These are phyloP conservation scores for Aureobasidium sp. DNA, from an alignment of 2,329 filamentous ascomycete species.

Conservation along the genomic window DNA sequence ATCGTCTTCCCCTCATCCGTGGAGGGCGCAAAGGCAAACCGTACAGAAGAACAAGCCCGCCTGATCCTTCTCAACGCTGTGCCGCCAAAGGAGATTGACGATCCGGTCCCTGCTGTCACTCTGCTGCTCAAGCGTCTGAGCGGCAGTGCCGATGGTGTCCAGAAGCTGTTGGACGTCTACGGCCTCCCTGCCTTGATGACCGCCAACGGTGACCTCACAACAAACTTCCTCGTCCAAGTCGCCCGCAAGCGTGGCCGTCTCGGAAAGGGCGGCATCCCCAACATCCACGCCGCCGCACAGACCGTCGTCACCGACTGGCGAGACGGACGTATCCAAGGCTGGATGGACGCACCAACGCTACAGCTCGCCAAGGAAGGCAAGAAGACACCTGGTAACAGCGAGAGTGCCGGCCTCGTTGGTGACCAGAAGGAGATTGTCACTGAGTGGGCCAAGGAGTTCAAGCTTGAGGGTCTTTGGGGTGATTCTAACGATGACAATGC, in stretches of 20 bases:
- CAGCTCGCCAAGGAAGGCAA: slow-evolving; percentile 12
- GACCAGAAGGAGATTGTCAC: slow-evolving; percentile 20
- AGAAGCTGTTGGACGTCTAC: slow-evolving; percentile 77
- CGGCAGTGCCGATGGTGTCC: slow-evolving; percentile 62
- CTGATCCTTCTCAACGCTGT: slow-evolving; percentile 85
- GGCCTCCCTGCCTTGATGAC: slow-evolving; percentile 70
- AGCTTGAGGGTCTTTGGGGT: slow-evolving; percentile 79
- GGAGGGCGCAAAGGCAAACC: slow-evolving; percentile 37
- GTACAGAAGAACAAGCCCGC: slow-evolving; percentile 64
- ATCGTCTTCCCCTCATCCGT: slow-evolving; percentile 76
- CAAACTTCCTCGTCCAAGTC: slow-evolving; percentile 89
- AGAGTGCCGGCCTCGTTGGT: slow-evolving; percentile 14
- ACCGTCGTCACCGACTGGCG: slow-evolving; percentile 80
- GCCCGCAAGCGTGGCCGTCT: slow-evolving; percentile 86
- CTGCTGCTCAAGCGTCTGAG: slow-evolving; percentile 78
- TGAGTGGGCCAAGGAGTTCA: slow-evolving; percentile 20
- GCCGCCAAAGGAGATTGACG: slow-evolving; percentile 87
- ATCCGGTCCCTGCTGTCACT: slow-evolving; percentile 79
- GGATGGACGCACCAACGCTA: slow-evolving; percentile 19
- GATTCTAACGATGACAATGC: slow-evolving; percentile 20
- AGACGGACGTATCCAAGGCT: slow-evolving; percentile 20
- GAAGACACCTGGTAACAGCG: slow-evolving; percentile 7
- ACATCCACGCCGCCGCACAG: slow-evolving; percentile 79
- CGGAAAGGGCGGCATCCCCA: slow-evolving; percentile 83
- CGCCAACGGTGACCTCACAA: slow-evolving; percentile 66